Evolutionary conservation across 306 rosid species (phyloP).

Genomic region (Dryas octopetala): DNA sequence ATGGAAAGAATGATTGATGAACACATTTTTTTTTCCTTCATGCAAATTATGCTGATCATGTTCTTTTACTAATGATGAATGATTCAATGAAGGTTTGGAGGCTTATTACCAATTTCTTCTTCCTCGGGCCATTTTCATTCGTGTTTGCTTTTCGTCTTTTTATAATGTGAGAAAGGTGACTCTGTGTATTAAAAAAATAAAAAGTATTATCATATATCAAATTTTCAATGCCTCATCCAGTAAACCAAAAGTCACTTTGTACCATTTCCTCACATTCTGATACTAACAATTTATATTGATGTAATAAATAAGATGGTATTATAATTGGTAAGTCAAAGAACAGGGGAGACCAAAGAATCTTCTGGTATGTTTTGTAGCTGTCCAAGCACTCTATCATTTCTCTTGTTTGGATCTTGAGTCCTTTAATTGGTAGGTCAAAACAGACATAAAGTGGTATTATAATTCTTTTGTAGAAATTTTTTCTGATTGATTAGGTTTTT

Average conservation of each 20-base stretch:
- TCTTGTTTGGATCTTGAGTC: slow-evolving; percentile 1
- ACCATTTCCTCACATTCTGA: background rate
- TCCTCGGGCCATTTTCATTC: slow-evolving; percentile 68
- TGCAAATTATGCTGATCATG: background rate
- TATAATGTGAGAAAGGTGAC: slow-evolving; percentile 46
- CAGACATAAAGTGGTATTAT: slow-evolving; percentile 5
- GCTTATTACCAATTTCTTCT: slow-evolving; percentile 68
- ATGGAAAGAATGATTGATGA: background rate
- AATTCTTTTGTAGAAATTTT: slow-evolving; percentile 44
- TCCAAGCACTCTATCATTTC: slow-evolving; percentile 13
- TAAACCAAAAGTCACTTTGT: background rate
- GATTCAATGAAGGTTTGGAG: slow-evolving; percentile 57
- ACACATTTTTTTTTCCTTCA: background rate
- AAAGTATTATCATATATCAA: background rate
- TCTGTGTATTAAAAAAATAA: too few relatives aligned
- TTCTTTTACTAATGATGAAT: slow-evolving; percentile 16
- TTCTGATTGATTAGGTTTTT: slow-evolving; percentile 76
- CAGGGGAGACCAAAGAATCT: slow-evolving; percentile 78
- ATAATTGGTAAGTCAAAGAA: slow-evolving; percentile 3
- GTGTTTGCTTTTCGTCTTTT: slow-evolving; percentile 52
- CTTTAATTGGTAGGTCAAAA: slow-evolving; percentile 21
- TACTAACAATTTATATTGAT: too few relatives aligned
- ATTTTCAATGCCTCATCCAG: background rate
- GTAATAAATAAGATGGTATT: too few relatives aligned
- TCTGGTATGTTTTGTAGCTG: slow-evolving; percentile 58